phyloP scores from a whole-genome alignment of 768 basidiomycete genomes.

The Jaapia argillacea region DNA sequence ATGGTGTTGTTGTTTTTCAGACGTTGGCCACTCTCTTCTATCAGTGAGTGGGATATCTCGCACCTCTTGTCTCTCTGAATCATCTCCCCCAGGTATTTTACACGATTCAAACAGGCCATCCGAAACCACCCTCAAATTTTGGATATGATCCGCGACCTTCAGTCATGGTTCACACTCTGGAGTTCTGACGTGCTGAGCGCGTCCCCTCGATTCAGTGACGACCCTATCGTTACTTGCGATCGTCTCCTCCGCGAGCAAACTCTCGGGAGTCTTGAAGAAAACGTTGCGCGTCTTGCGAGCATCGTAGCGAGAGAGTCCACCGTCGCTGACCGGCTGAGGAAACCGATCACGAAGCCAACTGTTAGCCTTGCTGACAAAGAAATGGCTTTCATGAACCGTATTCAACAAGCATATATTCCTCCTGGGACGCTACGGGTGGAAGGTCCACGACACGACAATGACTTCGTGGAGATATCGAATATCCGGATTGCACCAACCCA shows the following conservation, averaged over 20 bases:
- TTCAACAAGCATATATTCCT: conserved; percentile 11
- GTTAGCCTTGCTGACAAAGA: not conserved
- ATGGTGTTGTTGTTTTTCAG: conserved; percentile 33
- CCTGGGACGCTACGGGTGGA: conserved; percentile 19
- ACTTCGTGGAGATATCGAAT: conserved; percentile 38
- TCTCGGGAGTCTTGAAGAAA: conserved; percentile 9
- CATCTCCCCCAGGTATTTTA: conserved; percentile 20
- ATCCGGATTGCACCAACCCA: conserved; percentile 66
- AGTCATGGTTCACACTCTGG: conserved; percentile 16
- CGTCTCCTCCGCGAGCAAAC: conserved; percentile 4
- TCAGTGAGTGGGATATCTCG: conserved; percentile 29
- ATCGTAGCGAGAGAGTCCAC: conserved; percentile 15
- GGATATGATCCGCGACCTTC: conserved; percentile 11
- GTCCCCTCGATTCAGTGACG: conserved; percentile 13
- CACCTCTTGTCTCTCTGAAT: not conserved
- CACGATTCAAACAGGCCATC: conserved; percentile 17
- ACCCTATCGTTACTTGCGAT: conserved; percentile 7
- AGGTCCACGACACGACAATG: conserved; percentile 64
- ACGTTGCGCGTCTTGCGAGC: conserved; percentile 10
- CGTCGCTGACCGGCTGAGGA: not conserved
- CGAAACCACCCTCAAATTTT: conserved; percentile 9
- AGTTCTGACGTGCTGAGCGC: conserved; percentile 9
- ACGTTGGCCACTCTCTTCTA: conserved; percentile 37
- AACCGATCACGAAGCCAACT: not conserved
- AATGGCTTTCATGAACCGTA: conserved; percentile 10